Percentiles rank a stretch among this genome's conserved stretches.
Evolutionary conservation across 2,329 filamentous ascomycete genomes (phyloP).

Genomic region (Talaromyces piceae): DNA sequence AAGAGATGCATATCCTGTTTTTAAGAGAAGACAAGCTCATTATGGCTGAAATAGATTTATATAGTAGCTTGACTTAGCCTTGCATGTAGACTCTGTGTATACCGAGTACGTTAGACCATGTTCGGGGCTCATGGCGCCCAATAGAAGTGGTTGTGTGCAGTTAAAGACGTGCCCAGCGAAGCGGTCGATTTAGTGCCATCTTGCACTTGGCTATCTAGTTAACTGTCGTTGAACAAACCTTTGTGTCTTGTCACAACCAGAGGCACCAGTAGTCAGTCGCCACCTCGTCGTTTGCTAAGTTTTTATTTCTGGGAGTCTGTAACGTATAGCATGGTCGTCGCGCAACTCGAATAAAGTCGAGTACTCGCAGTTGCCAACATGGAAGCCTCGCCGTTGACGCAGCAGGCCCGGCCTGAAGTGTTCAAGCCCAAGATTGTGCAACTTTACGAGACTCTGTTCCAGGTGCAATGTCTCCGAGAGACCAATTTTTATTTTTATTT

Average conservation of each 20-base stretch:
- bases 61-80: neutral
- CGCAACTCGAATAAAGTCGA: neutral
- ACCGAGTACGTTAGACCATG: no score
- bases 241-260: constrained; percentile 3
- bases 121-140: no score
- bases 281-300: neutral
- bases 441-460: constrained; percentile 78
- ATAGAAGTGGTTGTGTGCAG: neutral
- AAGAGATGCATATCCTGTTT: neutral
- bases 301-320: neutral
- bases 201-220: neutral
- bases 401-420: constrained; percentile 79
- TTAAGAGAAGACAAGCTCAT: neutral
- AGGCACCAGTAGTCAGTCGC: neutral
- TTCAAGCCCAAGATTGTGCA: constrained; percentile 93
- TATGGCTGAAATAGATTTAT: neutral
- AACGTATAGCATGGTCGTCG: constrained; percentile 3
- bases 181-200: neutral
- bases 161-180: no score
- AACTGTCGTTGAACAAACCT: constrained; percentile 3
- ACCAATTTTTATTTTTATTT: neutral
- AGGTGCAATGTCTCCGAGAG: constrained; percentile 20
- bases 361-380: constrained; percentile 39
- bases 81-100: neutral
- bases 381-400: constrained; percentile 88